Evolutionary conservation across 768 basidiomycete species (phyloP).

Genomic region (Arthromyces matolae): DNA sequence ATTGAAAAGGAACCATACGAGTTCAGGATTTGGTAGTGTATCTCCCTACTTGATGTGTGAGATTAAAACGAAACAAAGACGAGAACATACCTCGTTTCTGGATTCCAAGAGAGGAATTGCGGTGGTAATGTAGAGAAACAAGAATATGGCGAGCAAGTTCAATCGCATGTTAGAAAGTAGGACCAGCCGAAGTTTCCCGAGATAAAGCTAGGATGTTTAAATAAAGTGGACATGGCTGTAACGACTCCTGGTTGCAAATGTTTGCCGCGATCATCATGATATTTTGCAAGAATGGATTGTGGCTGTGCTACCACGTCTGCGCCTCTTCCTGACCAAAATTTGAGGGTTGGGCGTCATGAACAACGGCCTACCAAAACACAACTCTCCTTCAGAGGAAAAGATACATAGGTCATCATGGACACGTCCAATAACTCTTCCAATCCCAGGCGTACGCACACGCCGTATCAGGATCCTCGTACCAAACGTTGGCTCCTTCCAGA

Average conservation of each 20-base stretch:
- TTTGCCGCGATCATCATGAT: background rate
- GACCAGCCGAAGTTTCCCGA: no score
- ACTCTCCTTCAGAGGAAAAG: slow-evolving; percentile 41
- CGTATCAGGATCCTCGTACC: slow-evolving; percentile 58
- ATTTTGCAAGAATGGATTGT: slow-evolving; percentile 4
- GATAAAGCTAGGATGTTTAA: no score
- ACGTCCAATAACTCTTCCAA: slow-evolving; percentile 51
- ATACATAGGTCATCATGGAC: slow-evolving; percentile 44
- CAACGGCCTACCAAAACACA: slow-evolving; percentile 40
- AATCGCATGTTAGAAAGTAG: no score
- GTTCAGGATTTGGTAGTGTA: no score
- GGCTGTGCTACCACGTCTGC: slow-evolving; percentile 25
- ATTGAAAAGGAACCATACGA: no score
- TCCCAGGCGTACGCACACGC: slow-evolving; percentile 55
- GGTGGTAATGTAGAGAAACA: no score
- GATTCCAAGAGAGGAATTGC: no score
- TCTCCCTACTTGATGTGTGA: no score
- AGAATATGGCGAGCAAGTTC: no score
- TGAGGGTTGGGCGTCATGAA: slow-evolving; percentile 19
- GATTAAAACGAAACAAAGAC: no score
- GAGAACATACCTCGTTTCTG: no score
- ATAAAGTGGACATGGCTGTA: background rate
- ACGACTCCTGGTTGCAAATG: background rate
- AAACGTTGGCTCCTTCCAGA: slow-evolving; percentile 45
- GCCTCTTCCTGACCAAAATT: background rate